Conservation (phyloP, 2,329 filamentous ascomycete genomes). For the Cordyceps javanica region DNA sequence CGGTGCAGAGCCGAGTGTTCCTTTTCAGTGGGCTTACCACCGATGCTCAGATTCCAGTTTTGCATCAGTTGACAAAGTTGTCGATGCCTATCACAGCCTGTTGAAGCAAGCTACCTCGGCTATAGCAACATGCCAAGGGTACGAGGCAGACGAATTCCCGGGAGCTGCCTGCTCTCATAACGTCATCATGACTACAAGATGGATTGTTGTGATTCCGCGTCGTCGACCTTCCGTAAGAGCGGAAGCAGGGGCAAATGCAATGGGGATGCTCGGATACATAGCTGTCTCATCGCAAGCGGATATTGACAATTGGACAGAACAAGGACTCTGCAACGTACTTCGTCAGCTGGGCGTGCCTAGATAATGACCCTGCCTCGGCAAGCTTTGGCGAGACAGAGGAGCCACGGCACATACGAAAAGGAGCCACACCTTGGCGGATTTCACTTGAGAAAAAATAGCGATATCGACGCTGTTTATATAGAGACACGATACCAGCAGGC, state of each 20-base stretch:
- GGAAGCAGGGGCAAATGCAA: conserved; percentile 36
- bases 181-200: conserved; percentile 35
- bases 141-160: conserved; percentile 2
- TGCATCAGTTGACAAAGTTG: conserved; percentile 11
- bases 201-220: conserved; percentile 43
- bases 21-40: conserved; percentile 30
- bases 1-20: conserved; percentile 19
- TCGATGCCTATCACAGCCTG: conserved; percentile 22
- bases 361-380: neutral
- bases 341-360: conserved; percentile 6
- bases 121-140: neutral
- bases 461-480: no score
- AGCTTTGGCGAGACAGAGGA: neutral
- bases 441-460: neutral
- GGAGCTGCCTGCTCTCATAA: conserved; percentile 34
- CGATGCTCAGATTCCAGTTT: neutral
- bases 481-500: no score
- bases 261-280: conserved; percentile 39
- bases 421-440: neutral
- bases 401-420: neutral
- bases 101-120: conserved; percentile 12
- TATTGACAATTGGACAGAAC: conserved; percentile 9
- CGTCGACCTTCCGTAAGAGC: conserved; percentile 24
- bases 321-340: neutral
- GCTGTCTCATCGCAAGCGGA: conserved; percentile 6